phyloP scores from a whole-genome alignment of 192 early-diverging fungal genomes.

The Linnemannia hyalina region DNA sequence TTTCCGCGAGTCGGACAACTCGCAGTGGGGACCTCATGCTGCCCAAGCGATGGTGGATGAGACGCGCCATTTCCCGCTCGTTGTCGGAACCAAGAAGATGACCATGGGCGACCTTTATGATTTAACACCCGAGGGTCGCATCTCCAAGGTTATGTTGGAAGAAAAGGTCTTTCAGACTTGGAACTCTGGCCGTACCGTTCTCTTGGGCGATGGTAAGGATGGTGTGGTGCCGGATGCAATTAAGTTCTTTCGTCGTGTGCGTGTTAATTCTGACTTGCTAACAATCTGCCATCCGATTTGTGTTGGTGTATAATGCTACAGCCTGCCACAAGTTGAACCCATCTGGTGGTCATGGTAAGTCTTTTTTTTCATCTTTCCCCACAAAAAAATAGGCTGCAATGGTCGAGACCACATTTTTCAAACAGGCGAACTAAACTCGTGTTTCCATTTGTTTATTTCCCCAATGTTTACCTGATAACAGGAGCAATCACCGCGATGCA shows the following conservation, averaged over 20 bases:
- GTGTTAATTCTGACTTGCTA: no score
- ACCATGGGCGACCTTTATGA: slow-evolving; percentile 3
- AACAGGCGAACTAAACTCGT: no score
- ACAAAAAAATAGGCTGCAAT: no score
- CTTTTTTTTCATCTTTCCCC: no score
- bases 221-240: no score
- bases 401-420: no score
- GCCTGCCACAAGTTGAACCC: slow-evolving; percentile 13
- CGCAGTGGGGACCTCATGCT: slow-evolving; percentile 1
- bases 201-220: slow-evolving; percentile 4
- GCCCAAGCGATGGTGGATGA: background rate
- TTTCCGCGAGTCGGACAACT: background rate
- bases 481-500: slow-evolving; percentile 2
- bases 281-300: no score
- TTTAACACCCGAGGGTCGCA: background rate
- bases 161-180: slow-evolving; percentile 16
- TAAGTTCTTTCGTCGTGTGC: no score
- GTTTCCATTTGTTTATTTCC: no score
- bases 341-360: background rate
- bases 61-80: background rate
- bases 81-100: background rate
- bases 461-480: background rate
- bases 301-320: background rate
- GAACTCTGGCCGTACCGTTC: background rate
- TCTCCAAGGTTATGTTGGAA: slow-evolving; percentile 19